Evolutionary conservation across 345 rosid species (phyloP), one percentile per base, ranked within the genome.

Genomic region (Heritiera fomes): DNA sequence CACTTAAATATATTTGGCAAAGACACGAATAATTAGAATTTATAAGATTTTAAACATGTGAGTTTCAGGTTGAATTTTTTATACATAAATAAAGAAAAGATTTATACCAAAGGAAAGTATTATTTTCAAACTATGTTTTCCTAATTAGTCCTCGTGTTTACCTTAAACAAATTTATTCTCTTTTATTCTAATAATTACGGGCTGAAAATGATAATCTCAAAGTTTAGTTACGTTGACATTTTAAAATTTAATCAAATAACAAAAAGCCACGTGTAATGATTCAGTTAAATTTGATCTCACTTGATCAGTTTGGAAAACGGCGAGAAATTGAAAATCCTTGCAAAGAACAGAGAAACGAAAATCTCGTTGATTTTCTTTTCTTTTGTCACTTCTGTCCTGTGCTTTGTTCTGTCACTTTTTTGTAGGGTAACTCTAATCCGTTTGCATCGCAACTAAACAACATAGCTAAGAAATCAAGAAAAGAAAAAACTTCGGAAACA

Each of bases 241-340:
- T 4, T 3, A 70, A 28, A 1, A 28, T 12, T 8, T 11, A 30
- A 28, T 28, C 41, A 14, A 70, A 70, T 70, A 28, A 52, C 1
- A 32, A 50, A 52, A 32, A 0, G 62, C 30, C 75, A 52, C 61
- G 38, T 34, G 38, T 34, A 34, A 9, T 14, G 41, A 49, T 28
- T 30, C 20, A 49, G 40, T n/a, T 47, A 7, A 47, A 70, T 34
- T 59, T 13, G 7, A 49, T 30, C 40, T 6, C 59, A 49, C 72
- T 45, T 70, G 43, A 34, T 34, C 30, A 32, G 38, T 34, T 34
- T 34, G 38, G 3, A 34, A 34, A 34, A 3, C 3, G 46, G 46
- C 63, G 76, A 73, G 47, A 73, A 73, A 55, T 73, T 73, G 49
- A 73, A 55, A 38, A 38, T 52, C 8, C 34, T 11, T n/a, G 47